Conservation (phyloP, 2,329 filamentous ascomycete species). For the Periconia sp. region DNA sequence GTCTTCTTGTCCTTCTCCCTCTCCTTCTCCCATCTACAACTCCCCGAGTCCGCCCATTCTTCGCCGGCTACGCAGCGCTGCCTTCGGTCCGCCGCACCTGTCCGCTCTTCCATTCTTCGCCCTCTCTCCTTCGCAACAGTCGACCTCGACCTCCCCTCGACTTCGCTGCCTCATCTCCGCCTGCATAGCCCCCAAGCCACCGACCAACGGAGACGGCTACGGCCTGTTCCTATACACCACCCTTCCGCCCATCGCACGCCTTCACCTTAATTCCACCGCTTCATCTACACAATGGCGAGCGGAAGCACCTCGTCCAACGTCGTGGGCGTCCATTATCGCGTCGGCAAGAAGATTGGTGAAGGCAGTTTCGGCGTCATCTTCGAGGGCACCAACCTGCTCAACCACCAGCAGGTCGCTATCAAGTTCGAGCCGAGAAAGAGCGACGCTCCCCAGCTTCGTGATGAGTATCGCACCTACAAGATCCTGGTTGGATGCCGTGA, state of each 20-base stretch:
- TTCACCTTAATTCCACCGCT: neutral
- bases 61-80: neutral
- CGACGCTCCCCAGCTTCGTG: constrained; percentile 93
- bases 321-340: constrained; percentile 96
- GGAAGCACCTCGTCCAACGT: constrained; percentile 92
- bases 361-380: constrained; percentile 98
- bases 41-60: neutral
- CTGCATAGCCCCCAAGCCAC: constrained; percentile 22
- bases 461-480: constrained; percentile 99
- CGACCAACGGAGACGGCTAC: constrained; percentile 23
- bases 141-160: constrained; percentile 9
- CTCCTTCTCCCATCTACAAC: neutral
- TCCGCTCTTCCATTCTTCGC: neutral
- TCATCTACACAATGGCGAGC: constrained; percentile 68
- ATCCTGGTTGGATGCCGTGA: constrained; percentile 98
- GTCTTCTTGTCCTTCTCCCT: neutral
- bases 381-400: constrained; percentile 96
- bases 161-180: constrained; percentile 5
- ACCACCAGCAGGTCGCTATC: constrained; percentile 99
- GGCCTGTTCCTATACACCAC: constrained; percentile 14
- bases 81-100: neutral
- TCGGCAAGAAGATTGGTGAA: constrained; percentile 99
- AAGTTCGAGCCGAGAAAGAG: constrained; percentile 99
- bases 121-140: constrained; percentile 1
- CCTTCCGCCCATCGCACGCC: constrained; percentile 4